phyloP scores from a whole-genome alignment of 768 basidiomycete genomes.

The Hericium coralloides region DNA sequence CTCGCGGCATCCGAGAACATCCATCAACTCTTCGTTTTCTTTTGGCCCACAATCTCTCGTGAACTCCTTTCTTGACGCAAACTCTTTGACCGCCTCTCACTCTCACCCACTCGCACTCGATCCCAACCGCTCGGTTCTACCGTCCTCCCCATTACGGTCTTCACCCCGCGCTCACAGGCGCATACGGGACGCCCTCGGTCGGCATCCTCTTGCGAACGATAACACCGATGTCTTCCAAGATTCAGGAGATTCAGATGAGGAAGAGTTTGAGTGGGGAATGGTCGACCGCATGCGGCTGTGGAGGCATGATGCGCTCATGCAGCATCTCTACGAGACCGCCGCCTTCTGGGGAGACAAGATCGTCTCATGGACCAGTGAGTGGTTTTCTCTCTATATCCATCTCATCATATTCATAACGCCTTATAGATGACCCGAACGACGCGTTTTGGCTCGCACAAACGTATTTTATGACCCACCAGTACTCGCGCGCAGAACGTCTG shows the following conservation, averaged over 20 bases:
- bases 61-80: slow-evolving; percentile 59
- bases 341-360: slow-evolving; percentile 99
- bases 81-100: slow-evolving; percentile 51
- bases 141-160: slow-evolving; percentile 59
- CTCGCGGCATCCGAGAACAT: slow-evolving; percentile 47
- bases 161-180: slow-evolving; percentile 53
- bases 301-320: slow-evolving; percentile 97
- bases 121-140: slow-evolving; percentile 72
- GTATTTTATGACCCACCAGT: slow-evolving; percentile 93
- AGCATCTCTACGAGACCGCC: slow-evolving; percentile 95
- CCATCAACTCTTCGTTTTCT: slow-evolving; percentile 75
- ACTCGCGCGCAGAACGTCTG: slow-evolving; percentile 86
- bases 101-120: slow-evolving; percentile 55
- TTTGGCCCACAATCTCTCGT: slow-evolving; percentile 73
- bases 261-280: slow-evolving; percentile 69
- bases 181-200: slow-evolving; percentile 37
- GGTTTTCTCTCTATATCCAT: slow-evolving; percentile 1
- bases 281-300: slow-evolving; percentile 94
- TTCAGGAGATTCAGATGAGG: slow-evolving; percentile 46
- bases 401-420: neutral
- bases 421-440: slow-evolving; percentile 86
- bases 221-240: slow-evolving; percentile 71
- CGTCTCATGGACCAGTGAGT: slow-evolving; percentile 85
- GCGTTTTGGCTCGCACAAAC: slow-evolving; percentile 99
- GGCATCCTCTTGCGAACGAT: slow-evolving; percentile 73